Evolutionary conservation across 1,284 basidiomycete genomes (phyloP).

Genomic region (Pascua sp.): DNA sequence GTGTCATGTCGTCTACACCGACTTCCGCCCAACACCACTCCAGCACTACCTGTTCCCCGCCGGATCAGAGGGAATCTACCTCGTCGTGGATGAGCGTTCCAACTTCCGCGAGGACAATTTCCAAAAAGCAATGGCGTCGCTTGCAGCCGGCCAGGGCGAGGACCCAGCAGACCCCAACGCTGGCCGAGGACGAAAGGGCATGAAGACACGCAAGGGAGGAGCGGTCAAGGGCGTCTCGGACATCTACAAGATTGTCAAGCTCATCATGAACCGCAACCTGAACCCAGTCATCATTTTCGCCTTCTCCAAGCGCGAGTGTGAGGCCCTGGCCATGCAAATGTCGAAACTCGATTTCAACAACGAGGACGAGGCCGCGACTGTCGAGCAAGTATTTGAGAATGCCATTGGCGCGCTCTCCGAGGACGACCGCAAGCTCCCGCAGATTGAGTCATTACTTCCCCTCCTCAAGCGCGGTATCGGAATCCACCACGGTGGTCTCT

Average conservation of each 20-base stretch:
- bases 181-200: constrained; percentile 77
- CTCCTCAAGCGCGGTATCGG: constrained; percentile 94
- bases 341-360: constrained; percentile 96
- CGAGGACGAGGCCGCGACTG: constrained; percentile 85
- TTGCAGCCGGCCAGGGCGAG: constrained; percentile 81
- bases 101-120: constrained; percentile 98
- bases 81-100: constrained; percentile 96
- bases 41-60: constrained; percentile 98
- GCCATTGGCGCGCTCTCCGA: constrained; percentile 85
- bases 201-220: constrained; percentile 82
- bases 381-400: constrained; percentile 87
- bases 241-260: constrained; percentile 96
- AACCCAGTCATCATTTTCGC: constrained; percentile 99
- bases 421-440: constrained; percentile 86
- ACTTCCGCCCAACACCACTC: constrained; percentile 95
- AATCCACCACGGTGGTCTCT: constrained; percentile 95
- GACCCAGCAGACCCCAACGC: constrained; percentile 81
- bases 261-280: constrained; percentile 98
- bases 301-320: constrained; percentile 97
- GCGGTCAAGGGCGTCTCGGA: constrained; percentile 81
- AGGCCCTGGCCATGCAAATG: constrained; percentile 83
- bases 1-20: constrained; percentile 98
- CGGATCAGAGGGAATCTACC: constrained; percentile 93
- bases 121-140: constrained; percentile 92
- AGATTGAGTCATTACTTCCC: constrained; percentile 90